These are phyloP conservation scores for Grosmannia serpens DNA, from an alignment of 2,329 filamentous ascomycete genomes.

Conservation along the genomic window DNA sequence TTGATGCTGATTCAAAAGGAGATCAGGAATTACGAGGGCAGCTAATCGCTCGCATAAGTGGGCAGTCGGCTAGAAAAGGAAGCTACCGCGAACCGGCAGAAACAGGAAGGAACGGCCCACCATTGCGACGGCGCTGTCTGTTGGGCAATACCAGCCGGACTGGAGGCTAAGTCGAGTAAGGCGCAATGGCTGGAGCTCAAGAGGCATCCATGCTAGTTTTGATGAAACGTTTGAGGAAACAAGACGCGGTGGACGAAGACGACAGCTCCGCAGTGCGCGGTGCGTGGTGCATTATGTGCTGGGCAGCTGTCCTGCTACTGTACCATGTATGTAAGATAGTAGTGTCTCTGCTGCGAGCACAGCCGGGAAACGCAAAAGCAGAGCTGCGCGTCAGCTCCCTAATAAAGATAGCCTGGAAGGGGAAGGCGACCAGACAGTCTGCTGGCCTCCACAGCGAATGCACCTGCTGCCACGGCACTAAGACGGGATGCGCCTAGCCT, in stretches of 20 bases:
- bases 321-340: no score
- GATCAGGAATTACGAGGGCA: not conserved
- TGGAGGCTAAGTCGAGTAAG: not conserved
- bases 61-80: not conserved
- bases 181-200: not conserved
- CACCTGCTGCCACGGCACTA: not conserved
- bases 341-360: no score
- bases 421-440: no score
- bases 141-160: not conserved
- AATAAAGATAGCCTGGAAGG: not conserved
- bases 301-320: no score
- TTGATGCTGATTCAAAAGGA: not conserved
- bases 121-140: not conserved
- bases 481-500: not conserved
- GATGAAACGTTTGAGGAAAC: not conserved
- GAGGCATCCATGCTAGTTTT: not conserved
- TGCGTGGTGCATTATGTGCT: no score
- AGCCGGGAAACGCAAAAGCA: no score
- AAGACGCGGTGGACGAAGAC: no score
- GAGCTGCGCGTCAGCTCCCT: not conserved
- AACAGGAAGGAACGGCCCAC: slow-evolving; percentile 10
- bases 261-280: no score
- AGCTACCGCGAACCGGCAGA: not conserved
- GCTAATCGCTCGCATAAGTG: not conserved
- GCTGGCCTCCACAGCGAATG: not conserved